phyloP scores from a whole-genome alignment of 352 stramenopile species.

The Phytophthora constricta region DNA sequence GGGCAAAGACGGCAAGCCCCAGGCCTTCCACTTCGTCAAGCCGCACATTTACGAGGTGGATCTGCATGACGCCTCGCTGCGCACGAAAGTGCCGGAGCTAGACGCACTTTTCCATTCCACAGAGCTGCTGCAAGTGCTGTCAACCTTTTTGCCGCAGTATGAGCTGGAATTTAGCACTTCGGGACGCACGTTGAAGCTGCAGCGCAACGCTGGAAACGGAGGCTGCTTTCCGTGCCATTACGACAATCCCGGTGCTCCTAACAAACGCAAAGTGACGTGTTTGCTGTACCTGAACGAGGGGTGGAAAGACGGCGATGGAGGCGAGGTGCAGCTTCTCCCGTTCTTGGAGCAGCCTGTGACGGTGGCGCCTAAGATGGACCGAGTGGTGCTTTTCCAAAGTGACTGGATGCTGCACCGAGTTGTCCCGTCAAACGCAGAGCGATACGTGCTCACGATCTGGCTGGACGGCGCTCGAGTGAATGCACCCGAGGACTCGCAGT shows the following conservation, averaged over 20 bases:
- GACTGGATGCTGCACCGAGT: slow-evolving; percentile 80
- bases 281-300: slow-evolving; percentile 81
- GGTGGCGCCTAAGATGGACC: slow-evolving; percentile 75
- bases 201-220: slow-evolving; percentile 75
- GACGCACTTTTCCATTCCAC: slow-evolving; percentile 72
- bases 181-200: slow-evolving; percentile 75
- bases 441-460: slow-evolving; percentile 77
- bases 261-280: slow-evolving; percentile 82
- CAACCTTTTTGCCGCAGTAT: slow-evolving; percentile 59
- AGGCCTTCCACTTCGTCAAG: slow-evolving; percentile 73
- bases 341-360: slow-evolving; percentile 68
- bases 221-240: slow-evolving; percentile 87
- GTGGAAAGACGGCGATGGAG: slow-evolving; percentile 70
- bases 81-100: slow-evolving; percentile 63
- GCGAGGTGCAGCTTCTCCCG: slow-evolving; percentile 78
- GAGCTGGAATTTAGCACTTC: slow-evolving; percentile 65
- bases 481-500: slow-evolving; percentile 56
- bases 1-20: slow-evolving; percentile 23
- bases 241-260: slow-evolving; percentile 81
- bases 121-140: slow-evolving; percentile 55
- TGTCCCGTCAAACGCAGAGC: slow-evolving; percentile 54
- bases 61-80: slow-evolving; percentile 67
- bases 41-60: slow-evolving; percentile 88
- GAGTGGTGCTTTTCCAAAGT: slow-evolving; percentile 73
- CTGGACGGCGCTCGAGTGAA: slow-evolving; percentile 64